Conservation (phyloP, 1,139 yeast species). For the Suhomyces coccinellae region DNA sequence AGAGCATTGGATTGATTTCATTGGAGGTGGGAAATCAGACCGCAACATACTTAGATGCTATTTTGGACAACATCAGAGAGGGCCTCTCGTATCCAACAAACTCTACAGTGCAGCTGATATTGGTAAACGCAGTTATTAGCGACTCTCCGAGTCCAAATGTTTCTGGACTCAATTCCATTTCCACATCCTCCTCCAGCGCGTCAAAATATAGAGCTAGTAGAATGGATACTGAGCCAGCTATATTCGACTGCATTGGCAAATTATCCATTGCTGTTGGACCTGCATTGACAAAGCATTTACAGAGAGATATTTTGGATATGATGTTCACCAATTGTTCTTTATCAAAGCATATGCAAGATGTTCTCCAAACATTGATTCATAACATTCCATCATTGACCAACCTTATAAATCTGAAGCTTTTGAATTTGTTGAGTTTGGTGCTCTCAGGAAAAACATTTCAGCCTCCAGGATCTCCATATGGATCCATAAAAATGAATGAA, state of each 20-base stretch:
- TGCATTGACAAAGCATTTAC: slow-evolving; percentile 87
- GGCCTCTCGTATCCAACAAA: slow-evolving; percentile 57
- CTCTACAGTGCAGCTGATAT: slow-evolving; percentile 44
- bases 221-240: slow-evolving; percentile 80
- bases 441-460: slow-evolving; percentile 79
- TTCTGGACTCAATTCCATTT: slow-evolving; percentile 25
- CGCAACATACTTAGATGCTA: slow-evolving; percentile 85
- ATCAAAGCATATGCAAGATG: slow-evolving; percentile 75
- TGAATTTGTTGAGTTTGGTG: slow-evolving; percentile 74
- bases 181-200: slow-evolving; percentile 33
- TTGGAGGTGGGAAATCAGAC: slow-evolving; percentile 83
- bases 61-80: slow-evolving; percentile 79
- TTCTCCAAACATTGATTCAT: slow-evolving; percentile 63
- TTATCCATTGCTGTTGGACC: slow-evolving; percentile 90
- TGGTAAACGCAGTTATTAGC: slow-evolving; percentile 42
- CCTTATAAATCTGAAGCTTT: slow-evolving; percentile 66
- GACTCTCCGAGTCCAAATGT: slow-evolving; percentile 18
- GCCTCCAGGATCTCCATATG: slow-evolving; percentile 87
- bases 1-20: slow-evolving; percentile 85
- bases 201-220: slow-evolving; percentile 62
- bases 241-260: slow-evolving; percentile 86
- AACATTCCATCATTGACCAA: slow-evolving; percentile 81
- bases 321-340: slow-evolving; percentile 77
- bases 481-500: slow-evolving; percentile 61
- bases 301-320: slow-evolving; percentile 76